Conservation (phyloP, 768 basidiomycete genomes). For the Glaciozyma antarctica region DNA sequence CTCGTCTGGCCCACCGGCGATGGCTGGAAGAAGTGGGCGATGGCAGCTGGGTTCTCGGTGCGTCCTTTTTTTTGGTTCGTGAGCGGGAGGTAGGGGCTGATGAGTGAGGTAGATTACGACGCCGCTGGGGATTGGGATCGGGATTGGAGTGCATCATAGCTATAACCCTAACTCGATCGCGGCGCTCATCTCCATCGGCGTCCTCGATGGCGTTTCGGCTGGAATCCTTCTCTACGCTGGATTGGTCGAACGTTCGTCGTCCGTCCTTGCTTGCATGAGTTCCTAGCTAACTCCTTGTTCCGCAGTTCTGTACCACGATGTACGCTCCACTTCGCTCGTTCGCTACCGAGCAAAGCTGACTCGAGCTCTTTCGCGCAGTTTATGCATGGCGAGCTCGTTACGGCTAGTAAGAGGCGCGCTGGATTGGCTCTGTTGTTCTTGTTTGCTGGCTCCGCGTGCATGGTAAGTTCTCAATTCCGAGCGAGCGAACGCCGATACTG, state of each 20-base stretch:
- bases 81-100: too few species aligned
- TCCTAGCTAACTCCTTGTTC: too few species aligned
- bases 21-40: constrained; percentile 26
- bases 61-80: constrained; percentile 1
- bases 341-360: background rate
- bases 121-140: constrained; percentile 37
- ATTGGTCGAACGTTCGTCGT: constrained; percentile 8
- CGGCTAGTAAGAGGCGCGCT: background rate
- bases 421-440: constrained; percentile 14
- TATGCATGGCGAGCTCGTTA: constrained; percentile 27
- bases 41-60: constrained; percentile 9
- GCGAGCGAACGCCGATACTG: background rate
- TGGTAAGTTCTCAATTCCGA: constrained; percentile 10
- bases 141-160: constrained; percentile 37
- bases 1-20: constrained; percentile 20
- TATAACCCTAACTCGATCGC: constrained; percentile 36
- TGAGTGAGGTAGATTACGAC: constrained; percentile 30
- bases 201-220: constrained; percentile 37
- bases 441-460: constrained; percentile 18
- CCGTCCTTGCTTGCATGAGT: too few species aligned
- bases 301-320: constrained; percentile 24
- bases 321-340: background rate
- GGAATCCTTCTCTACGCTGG: constrained; percentile 37
- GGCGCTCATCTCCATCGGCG: constrained; percentile 37
- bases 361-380: constrained; percentile 8